Evolutionary conservation across 1,284 basidiomycete species (phyloP), one percentile per base, ranked within the genome.

Genomic region (Ustilago hordei): DNA sequence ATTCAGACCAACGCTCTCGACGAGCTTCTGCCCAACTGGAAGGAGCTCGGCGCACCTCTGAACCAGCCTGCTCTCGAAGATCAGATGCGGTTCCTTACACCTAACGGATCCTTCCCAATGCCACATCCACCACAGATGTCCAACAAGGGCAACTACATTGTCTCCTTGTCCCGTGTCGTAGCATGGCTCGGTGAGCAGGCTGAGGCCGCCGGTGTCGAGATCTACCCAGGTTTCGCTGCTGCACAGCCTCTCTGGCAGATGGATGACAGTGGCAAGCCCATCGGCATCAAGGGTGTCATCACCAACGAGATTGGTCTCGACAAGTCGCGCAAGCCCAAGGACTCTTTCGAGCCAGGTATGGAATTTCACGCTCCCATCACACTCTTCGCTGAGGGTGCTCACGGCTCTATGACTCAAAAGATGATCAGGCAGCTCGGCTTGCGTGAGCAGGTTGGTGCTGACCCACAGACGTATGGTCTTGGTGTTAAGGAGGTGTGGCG

Each of bases 401-500:
- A 98, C 81, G 96, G 97, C 1, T 93, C 92, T 4, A 89, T 99
- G 35, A 92, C 93, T 13, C 96, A 98, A 87, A 89, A 92, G 78
- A 90, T 92, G 11, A 91, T 95, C 74, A 89, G 89, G 58, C 90
- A 91, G 83, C 95, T 96, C 87, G 89, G 91, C 61, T 89, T 98
- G 38, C 89, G 95, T 31, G 91, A 93, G 55, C 69, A 69, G 3
- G 84, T 84, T 8, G 90, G 91, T 41, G 88, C 87, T 15, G 93
- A 98, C 86, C 93, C 93, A 3, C 97, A 99, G 88, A 99, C 96
- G 1, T 99, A 98, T 84, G 96, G 93, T 0, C 91, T 99, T 66
- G 96, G 97, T 9, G 88, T 99, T 80, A 99, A 99, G 89, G 96
- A 99, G 87, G 95, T 99, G 4, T 99, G 96, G 97, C 91, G 93